Conservation (phyloP, 2,329 filamentous ascomycete species). For the Atkinsonella texensis region DNA sequence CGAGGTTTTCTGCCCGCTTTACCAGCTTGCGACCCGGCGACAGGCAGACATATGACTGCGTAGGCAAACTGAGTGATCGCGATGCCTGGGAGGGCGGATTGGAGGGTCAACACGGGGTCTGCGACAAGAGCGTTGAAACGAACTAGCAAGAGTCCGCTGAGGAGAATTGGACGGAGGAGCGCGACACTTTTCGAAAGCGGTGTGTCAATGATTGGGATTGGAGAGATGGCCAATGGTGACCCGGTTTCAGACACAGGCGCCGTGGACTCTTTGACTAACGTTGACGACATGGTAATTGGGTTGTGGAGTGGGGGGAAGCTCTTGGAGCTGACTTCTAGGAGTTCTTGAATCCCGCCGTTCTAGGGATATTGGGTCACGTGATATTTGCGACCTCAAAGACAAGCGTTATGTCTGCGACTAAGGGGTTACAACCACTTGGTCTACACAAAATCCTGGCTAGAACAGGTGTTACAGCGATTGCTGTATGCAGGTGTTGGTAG, state of each 20-base stretch:
- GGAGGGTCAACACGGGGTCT: conserved; percentile 55
- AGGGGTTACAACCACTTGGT: too few relatives aligned
- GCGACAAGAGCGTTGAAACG: conserved; percentile 56
- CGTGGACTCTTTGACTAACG: conserved; percentile 18
- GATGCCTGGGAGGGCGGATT: conserved; percentile 48
- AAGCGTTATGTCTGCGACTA: too few relatives aligned
- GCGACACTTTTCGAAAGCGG: conserved; percentile 38
- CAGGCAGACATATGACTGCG: conserved; percentile 50
- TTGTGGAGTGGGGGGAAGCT: conserved; percentile 19
- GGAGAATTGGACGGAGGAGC: conserved; percentile 54
- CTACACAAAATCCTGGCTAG: neutral
- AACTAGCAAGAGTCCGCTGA: conserved; percentile 51
- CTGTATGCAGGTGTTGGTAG: too few relatives aligned
- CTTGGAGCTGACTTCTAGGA: neutral
- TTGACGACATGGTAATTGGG: conserved; percentile 27
- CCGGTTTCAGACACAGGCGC: conserved; percentile 19
- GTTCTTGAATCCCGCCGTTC: too few relatives aligned
- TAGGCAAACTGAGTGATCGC: conserved; percentile 53
- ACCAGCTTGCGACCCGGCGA: conserved; percentile 35
- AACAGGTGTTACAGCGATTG: neutral
- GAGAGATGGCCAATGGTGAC: conserved; percentile 18
- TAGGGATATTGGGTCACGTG: neutral
- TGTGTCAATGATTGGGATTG: conserved; percentile 26
- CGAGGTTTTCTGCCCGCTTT: conserved; percentile 36
- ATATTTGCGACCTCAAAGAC: neutral